A percentile compares a stretch with the other conserved stretches of the same genome.
Evolutionary conservation across 768 basidiomycete genomes (phyloP).

Genomic region (Suillus spraguei): DNA sequence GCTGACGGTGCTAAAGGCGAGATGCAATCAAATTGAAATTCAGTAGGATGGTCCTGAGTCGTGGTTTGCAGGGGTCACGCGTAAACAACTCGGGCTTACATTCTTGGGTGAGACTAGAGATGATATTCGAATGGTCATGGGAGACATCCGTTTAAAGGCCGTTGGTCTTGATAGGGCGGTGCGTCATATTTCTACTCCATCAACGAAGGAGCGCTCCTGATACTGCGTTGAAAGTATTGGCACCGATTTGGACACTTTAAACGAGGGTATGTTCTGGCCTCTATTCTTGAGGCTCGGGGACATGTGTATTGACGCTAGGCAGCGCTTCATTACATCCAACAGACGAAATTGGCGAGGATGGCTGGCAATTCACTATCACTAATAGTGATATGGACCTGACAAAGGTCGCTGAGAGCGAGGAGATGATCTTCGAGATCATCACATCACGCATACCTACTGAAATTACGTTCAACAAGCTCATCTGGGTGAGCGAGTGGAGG

Average conservation of each 20-base stretch:
- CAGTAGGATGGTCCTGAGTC: not conserved
- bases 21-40: not conserved
- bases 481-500: conserved; percentile 32
- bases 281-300: not conserved
- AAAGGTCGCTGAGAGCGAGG: conserved; percentile 21
- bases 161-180: conserved; percentile 43
- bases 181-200: conserved; percentile 8
- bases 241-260: conserved; percentile 45
- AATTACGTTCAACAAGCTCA: conserved; percentile 28
- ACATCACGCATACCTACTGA: conserved; percentile 17
- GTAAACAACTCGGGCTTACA: conserved; percentile 20
- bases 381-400: conserved; percentile 9
- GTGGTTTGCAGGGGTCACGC: conserved; percentile 1
- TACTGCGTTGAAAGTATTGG: not conserved
- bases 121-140: conserved; percentile 16
- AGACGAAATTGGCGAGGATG: conserved; percentile 18
- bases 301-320: not conserved
- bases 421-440: conserved; percentile 33
- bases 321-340: conserved; percentile 18
- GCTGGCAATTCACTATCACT: no score
- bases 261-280: not conserved
- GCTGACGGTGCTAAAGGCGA: no score
- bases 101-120: no score
- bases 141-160: conserved; percentile 32
- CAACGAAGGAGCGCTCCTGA: not conserved